Conservation (phyloP, 768 basidiomycete genomes). For the Neoboletus subvelutipes region DNA sequence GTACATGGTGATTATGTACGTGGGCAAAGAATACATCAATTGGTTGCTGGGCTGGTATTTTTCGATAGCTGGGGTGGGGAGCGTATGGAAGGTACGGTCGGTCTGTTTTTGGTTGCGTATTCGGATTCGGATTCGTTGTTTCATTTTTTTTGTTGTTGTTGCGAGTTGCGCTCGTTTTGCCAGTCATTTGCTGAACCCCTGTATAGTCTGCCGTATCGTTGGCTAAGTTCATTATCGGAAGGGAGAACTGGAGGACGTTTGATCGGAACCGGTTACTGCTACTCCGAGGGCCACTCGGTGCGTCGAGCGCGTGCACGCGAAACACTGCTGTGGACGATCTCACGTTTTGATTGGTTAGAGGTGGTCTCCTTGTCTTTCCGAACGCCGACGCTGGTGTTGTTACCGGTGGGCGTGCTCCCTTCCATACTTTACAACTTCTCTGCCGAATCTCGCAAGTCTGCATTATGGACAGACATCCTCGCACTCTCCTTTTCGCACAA, state of each 20-base stretch:
- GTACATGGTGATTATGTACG: constrained; percentile 69
- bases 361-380: constrained; percentile 45
- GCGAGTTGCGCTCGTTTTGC: not conserved
- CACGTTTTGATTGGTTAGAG: constrained; percentile 28
- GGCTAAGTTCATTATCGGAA: constrained; percentile 48
- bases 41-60: constrained; percentile 77
- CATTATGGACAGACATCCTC: constrained; percentile 72
- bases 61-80: constrained; percentile 59
- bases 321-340: not conserved
- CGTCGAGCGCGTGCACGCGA: constrained; percentile 11
- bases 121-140: not conserved
- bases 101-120: not conserved
- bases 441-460: constrained; percentile 50
- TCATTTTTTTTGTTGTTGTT: too few species aligned
- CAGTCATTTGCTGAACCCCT: not conserved
- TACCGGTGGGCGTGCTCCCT: constrained; percentile 62
- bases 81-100: constrained; percentile 57
- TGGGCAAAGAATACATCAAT: constrained; percentile 83
- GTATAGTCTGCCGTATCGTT: constrained; percentile 52
- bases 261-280: constrained; percentile 44
- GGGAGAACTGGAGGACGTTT: constrained; percentile 56
- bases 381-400: constrained; percentile 54
- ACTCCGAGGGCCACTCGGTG: constrained; percentile 49
- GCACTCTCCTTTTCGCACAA: constrained; percentile 80
- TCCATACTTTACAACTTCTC: constrained; percentile 62